Conservation (phyloP, 768 basidiomycete species). For the Inosperma sp. region DNA sequence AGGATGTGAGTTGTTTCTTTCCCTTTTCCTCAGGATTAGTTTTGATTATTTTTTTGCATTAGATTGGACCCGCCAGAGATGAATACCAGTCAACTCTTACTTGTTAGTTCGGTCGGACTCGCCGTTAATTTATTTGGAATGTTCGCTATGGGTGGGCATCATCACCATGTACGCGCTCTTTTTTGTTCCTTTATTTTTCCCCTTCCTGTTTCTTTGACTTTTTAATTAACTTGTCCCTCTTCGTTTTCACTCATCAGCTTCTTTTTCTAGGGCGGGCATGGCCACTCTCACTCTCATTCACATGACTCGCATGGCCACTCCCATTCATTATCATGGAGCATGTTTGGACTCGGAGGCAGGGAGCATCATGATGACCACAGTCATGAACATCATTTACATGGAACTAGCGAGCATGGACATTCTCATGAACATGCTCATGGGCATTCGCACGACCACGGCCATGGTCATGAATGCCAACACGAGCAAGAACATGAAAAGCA, state of each 20-base stretch:
- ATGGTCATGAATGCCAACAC: conserved; percentile 13
- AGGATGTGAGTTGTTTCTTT: conserved; percentile 59
- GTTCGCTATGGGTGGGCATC: conserved; percentile 97
- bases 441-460: conserved; percentile 27
- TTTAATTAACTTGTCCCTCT: too few species aligned
- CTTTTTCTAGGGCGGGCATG: conserved; percentile 49
- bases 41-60: neutral
- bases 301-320: conserved; percentile 18
- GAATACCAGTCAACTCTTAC: conserved; percentile 88
- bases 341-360: too few species aligned
- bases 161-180: conserved; percentile 62
- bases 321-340: too few species aligned
- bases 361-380: conserved; percentile 10
- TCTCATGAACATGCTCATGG: conserved; percentile 20
- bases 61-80: conserved; percentile 95
- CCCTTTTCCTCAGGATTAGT: neutral
- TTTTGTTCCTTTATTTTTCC: conserved; percentile 1
- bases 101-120: conserved; percentile 85
- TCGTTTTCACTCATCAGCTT: conserved; percentile 2
- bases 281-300: conserved; percentile 45
- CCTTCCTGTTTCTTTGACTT: too few species aligned
- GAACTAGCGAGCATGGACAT: conserved; percentile 11
- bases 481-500: conserved; percentile 20
- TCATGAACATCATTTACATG: conserved; percentile 34
- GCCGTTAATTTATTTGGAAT: conserved; percentile 96